Base-by-base conservation (phyloP, 306 rosid species). In the Vigna reflexopilosa region DNA sequence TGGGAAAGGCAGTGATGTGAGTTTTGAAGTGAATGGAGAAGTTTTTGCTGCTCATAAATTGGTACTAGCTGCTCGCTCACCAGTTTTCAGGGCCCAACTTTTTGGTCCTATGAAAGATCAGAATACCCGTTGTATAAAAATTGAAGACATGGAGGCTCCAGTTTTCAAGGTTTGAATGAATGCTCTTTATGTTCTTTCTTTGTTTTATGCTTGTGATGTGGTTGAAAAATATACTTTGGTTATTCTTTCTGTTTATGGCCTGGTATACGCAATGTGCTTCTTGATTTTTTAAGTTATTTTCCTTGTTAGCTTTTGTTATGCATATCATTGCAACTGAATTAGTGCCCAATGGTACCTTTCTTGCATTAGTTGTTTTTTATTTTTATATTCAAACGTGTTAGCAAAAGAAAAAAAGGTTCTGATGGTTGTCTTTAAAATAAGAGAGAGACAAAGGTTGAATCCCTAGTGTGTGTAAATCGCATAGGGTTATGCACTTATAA, bases 51-150 rank as follows among this genome's bases (percentile, higher is more conserved):
- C 93, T 77, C 98, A 93, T 82, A 93, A 93, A 84, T 81, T 93
- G 86, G 85, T 93, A 19, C 72, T 93, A 52, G 96, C 97, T 24
- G 94, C 94, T 45, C 98, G 97, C 16, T 91, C 98, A 44, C 98
- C 98, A 51, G 98, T 93, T 45, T 91, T 93, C 85, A 80, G 90
- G 76, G 98, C 98, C 72, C 98, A 91, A 78, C 89, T 93, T 70
- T 83, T 85, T 81, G 98, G 98, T 84, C 98, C 98, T 13, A 89
- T 93, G 96, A 93, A 87, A 84, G 97, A 93, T 84, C 94, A 76
- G 58, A 88, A 89, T 61, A 87, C 93, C 28, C 76, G 55, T 30
- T 75, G 88, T 84, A 87, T 91, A 69, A 87, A 77, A 71, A 87
- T 93, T 70, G 97, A 93, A 85, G 98, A 91, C 73, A 88, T 93